Conservation (phyloP, 805 yeast genomes). For the Saturnispora galanensis region DNA sequence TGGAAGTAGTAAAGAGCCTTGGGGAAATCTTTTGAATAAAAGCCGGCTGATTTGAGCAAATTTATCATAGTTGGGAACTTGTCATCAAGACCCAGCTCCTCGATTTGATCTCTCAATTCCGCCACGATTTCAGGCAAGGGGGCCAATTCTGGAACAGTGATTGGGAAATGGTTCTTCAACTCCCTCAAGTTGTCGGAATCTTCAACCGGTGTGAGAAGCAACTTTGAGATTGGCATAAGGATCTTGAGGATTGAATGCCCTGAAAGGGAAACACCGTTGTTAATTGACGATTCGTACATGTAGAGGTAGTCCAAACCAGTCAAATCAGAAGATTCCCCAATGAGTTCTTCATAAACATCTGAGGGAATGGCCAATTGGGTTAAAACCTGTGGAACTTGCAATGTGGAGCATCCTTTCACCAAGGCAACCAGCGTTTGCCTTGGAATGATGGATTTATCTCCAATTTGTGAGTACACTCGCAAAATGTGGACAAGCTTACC, state of each 20-base stretch:
- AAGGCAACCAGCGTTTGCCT: constrained; percentile 8
- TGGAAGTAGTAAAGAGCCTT: constrained; percentile 18
- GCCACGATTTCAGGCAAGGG: constrained; percentile 10
- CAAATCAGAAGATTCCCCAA: constrained; percentile 6
- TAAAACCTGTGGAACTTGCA: constrained; percentile 15
- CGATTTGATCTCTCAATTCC: constrained; percentile 13
- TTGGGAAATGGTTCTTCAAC: constrained; percentile 3
- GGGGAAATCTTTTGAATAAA: constrained; percentile 17
- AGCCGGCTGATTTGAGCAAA: constrained; percentile 19
- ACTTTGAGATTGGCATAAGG: constrained; percentile 17
- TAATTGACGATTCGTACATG: constrained; percentile 14
- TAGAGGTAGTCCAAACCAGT: constrained; percentile 17
- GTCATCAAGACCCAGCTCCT: constrained; percentile 14
- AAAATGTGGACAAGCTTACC: constrained; percentile 11
- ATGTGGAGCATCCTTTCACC: constrained; percentile 13
- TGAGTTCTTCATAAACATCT: constrained; percentile 9
- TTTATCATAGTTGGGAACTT: constrained; percentile 9
- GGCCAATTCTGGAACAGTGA: constrained; percentile 2
- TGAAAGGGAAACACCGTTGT: constrained; percentile 13
- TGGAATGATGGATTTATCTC: constrained; percentile 12
- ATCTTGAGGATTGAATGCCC: constrained; percentile 11
- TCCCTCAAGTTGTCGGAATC: constrained; percentile 11
- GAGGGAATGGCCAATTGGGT: constrained; percentile 11
- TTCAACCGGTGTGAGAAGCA: constrained; percentile 8
- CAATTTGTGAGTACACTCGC: constrained; percentile 11